Evolutionary conservation across 129 eudicot genomes (phyloP).

Genomic region (Apium graveolens): DNA sequence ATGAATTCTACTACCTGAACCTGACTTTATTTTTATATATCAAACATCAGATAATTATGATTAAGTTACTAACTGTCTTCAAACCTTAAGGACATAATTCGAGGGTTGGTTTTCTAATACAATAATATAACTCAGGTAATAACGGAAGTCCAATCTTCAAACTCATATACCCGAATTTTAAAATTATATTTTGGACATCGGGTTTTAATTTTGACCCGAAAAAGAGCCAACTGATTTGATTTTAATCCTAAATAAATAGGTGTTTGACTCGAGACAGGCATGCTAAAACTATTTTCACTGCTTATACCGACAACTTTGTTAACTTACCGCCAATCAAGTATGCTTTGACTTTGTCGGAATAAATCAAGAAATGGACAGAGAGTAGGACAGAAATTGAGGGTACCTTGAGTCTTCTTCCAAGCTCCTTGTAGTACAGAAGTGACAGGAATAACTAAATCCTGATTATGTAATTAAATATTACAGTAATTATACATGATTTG

Average conservation of each 20-base stretch:
- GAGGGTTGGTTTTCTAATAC: not conserved
- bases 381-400: not conserved
- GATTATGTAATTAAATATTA: too few relatives aligned
- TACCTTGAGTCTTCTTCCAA: constrained; percentile 99
- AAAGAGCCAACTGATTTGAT: not conserved
- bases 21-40: not conserved
- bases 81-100: not conserved
- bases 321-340: not conserved
- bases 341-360: not conserved
- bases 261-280: not conserved
- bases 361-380: not conserved
- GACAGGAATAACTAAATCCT: too few relatives aligned
- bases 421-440: constrained; percentile 99
- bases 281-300: too few relatives aligned
- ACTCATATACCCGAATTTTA: not conserved
- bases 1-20: not conserved
- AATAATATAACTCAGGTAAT: not conserved
- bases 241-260: not conserved
- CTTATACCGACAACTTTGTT: too few relatives aligned
- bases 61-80: not conserved
- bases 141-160: not conserved
- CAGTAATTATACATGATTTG: too few relatives aligned
- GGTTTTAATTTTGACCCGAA: not conserved
- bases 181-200: not conserved
- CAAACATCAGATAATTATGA: not conserved